Evolutionary conservation across 2,329 filamentous ascomycete species (phyloP).

Genomic region (Cercospora sp.): DNA sequence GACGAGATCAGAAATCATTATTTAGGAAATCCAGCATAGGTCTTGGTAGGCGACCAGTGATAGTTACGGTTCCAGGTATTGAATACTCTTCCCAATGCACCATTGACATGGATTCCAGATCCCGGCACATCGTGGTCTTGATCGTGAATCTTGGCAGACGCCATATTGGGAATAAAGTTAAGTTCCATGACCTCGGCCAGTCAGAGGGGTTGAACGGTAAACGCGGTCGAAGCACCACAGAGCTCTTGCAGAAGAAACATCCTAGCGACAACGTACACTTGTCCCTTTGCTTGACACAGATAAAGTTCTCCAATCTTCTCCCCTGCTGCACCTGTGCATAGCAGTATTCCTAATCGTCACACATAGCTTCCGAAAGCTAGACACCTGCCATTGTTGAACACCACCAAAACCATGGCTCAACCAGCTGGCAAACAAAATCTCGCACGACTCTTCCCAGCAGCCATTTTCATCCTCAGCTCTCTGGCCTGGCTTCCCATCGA

Average conservation of each 20-base stretch:
- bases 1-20: background rate
- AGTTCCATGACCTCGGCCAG: constrained; percentile 11
- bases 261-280: background rate
- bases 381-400: background rate
- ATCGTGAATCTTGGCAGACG: constrained; percentile 3
- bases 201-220: constrained; percentile 14
- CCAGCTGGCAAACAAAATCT: background rate
- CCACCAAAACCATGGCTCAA: background rate
- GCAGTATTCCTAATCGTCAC: background rate
- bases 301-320: background rate
- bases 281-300: background rate
- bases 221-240: background rate
- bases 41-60: background rate
- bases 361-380: background rate
- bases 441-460: constrained; percentile 18
- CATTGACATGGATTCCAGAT: background rate
- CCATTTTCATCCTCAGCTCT: constrained; percentile 16
- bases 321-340: background rate
- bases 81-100: no score
- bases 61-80: background rate
- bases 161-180: constrained; percentile 13
- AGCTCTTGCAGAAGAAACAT: background rate
- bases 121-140: background rate
- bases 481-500: constrained; percentile 21
- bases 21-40: background rate